Conservation (phyloP, 2,329 filamentous ascomycete species). For the Fusarium sambucinum region DNA sequence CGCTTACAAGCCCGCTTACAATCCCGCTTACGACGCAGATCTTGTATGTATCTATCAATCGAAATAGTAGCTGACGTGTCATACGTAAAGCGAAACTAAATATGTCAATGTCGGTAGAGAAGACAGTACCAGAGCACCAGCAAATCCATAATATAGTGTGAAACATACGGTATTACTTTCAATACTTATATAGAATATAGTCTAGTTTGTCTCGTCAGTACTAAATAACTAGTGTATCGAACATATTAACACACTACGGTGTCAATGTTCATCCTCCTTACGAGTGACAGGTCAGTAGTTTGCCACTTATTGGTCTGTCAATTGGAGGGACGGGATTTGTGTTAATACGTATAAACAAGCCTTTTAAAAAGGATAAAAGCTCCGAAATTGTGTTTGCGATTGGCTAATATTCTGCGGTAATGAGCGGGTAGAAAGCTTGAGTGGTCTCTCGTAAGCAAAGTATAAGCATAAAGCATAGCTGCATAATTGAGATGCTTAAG, state of each 20-base stretch:
- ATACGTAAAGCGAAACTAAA: rapidly evolving
- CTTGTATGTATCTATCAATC: neutral
- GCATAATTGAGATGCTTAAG: conserved; percentile 3
- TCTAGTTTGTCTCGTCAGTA: no score
- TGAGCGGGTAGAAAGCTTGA: neutral
- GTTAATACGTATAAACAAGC: neutral
- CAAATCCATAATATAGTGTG: neutral
- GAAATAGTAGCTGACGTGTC: no score
- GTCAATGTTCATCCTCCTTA: neutral
- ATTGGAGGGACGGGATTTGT: neutral
- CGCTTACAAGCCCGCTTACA: no score
- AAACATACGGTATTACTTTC: neutral
- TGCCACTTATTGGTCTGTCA: neutral
- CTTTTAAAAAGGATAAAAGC: neutral
- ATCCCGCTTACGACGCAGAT: rapidly evolving
- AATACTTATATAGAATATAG: no score
- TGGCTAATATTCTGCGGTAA: neutral
- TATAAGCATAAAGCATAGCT: conserved; percentile 1
- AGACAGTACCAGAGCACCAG: neutral
- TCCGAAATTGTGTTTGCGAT: neutral
- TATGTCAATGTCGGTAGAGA: no score
- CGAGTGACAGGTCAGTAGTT: neutral
- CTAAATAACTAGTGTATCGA: neutral
- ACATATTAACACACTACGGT: neutral
- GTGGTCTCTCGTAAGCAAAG: neutral